Conservation (phyloP, 345 rosid species). For the Gossypium australe region DNA sequence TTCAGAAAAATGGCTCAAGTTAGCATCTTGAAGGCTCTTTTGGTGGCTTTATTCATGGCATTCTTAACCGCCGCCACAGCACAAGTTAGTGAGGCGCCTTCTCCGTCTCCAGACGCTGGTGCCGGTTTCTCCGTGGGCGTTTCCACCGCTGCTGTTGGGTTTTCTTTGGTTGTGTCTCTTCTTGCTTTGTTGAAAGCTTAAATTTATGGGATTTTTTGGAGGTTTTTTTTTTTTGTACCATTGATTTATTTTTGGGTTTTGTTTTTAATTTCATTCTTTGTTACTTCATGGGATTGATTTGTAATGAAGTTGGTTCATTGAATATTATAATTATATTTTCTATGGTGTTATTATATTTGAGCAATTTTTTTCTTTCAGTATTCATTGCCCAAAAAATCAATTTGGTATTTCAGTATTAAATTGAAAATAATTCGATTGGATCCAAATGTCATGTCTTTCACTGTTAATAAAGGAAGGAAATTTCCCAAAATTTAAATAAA, state of each 20-base stretch:
- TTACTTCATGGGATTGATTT: neutral
- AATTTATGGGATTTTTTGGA: neutral
- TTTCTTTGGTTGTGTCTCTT: constrained; percentile 26
- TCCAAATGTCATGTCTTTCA: neutral
- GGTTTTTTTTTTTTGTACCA: too few species aligned
- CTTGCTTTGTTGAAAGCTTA: constrained; percentile 23
- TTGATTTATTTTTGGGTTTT: neutral
- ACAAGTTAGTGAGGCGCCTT: constrained; percentile 34
- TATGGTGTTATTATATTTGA: neutral
- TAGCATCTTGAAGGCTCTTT: constrained; percentile 15
- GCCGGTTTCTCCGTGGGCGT: constrained; percentile 24
- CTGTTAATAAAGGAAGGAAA: too few species aligned
- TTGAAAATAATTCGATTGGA: neutral
- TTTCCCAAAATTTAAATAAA: too few species aligned
- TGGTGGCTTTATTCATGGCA: constrained; percentile 12
- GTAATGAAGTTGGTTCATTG: constrained; percentile 1
- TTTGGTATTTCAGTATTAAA: too few species aligned
- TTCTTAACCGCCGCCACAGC: constrained; percentile 23
- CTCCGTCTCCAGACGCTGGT: constrained; percentile 31
- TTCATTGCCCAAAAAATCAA: too few species aligned
- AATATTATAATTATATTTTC: neutral
- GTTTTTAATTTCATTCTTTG: neutral
- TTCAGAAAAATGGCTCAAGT: constrained; percentile 27
- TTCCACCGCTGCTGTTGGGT: constrained; percentile 20
- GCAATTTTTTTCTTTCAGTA: neutral